Conservation (phyloP, 1,139 yeast species). For the Suhomyces bribrorum region DNA sequence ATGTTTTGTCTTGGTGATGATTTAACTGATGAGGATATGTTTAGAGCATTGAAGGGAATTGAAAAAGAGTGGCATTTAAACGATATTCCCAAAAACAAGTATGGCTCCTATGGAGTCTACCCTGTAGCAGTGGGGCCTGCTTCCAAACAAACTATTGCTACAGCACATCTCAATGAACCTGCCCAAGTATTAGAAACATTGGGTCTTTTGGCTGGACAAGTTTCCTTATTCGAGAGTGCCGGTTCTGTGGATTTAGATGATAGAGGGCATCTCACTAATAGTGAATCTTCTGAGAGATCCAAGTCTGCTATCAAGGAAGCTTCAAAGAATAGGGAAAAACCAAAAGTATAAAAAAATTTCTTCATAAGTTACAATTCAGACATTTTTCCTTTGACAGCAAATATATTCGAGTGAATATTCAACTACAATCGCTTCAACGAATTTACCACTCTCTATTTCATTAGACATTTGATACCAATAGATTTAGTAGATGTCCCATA, state of each 20-base stretch:
- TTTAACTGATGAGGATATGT: slow-evolving; percentile 97
- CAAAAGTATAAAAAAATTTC: slow-evolving; percentile 1
- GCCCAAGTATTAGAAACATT: slow-evolving; percentile 81
- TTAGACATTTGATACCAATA: no score
- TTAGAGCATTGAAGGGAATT: slow-evolving; percentile 64
- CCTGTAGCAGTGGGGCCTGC: slow-evolving; percentile 97
- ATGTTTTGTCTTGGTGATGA: slow-evolving; percentile 93
- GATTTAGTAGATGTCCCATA: no score
- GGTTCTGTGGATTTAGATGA: slow-evolving; percentile 75
- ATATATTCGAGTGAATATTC: no score
- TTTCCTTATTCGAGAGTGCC: slow-evolving; percentile 71
- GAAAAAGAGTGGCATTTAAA: slow-evolving; percentile 50
- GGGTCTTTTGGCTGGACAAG: slow-evolving; percentile 75
- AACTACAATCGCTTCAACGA: no score
- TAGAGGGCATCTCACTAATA: slow-evolving; percentile 62
- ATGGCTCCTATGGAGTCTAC: slow-evolving; percentile 65
- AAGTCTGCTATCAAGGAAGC: slow-evolving; percentile 43
- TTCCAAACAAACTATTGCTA: slow-evolving; percentile 82
- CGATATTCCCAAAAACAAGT: slow-evolving; percentile 42
- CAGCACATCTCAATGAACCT: slow-evolving; percentile 86
- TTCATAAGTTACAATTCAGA: no score
- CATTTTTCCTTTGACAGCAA: no score
- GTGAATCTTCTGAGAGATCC: slow-evolving; percentile 47
- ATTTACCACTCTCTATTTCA: no score
- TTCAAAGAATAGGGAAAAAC: slow-evolving; percentile 19